Percentiles rank a stretch among this genome's conserved stretches.
Evolutionary conservation across 148 eudicot genomes (phyloP).

Genomic region (Rhododendron simsii): DNA sequence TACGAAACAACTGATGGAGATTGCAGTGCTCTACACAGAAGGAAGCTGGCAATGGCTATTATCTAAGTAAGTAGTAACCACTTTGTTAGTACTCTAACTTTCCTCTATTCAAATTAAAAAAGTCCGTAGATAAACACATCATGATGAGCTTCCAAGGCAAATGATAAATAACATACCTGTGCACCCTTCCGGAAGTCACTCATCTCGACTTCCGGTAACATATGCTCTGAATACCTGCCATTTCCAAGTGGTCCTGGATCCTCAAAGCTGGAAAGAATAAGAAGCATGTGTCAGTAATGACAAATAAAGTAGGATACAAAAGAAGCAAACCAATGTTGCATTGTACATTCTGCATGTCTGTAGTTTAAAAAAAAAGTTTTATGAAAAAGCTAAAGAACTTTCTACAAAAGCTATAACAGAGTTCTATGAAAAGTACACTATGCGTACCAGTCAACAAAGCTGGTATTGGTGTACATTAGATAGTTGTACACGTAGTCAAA

Average conservation of each 20-base stretch:
- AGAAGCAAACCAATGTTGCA: neutral
- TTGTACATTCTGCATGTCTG: neutral
- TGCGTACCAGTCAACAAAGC: constrained; percentile 83
- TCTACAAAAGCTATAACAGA: neutral
- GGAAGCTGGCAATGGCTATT: neutral
- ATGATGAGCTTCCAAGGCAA: neutral
- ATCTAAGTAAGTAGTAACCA: neutral
- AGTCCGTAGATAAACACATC: neutral
- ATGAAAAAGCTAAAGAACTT: neutral
- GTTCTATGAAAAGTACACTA: neutral
- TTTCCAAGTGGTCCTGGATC: constrained; percentile 99
- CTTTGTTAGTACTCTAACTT: neutral
- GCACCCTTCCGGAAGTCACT: constrained; percentile 89
- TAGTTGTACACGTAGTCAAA: constrained; percentile 85
- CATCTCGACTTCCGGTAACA: constrained; percentile 85
- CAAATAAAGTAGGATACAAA: neutral
- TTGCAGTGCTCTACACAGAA: neutral
- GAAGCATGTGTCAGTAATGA: constrained; percentile 9
- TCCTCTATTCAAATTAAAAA: neutral
- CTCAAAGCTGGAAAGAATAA: constrained; percentile 58
- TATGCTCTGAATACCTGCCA: constrained; percentile 77
- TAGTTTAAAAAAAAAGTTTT: neutral
- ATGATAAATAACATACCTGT: constrained; percentile 50
- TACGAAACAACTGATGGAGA: neutral
- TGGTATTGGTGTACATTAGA: constrained; percentile 77